A percentile compares a stretch with the other conserved stretches of the same genome.
Evolutionary conservation across 2,329 filamentous ascomycete genomes (phyloP).

Genomic region (Stemphylium beticola): DNA sequence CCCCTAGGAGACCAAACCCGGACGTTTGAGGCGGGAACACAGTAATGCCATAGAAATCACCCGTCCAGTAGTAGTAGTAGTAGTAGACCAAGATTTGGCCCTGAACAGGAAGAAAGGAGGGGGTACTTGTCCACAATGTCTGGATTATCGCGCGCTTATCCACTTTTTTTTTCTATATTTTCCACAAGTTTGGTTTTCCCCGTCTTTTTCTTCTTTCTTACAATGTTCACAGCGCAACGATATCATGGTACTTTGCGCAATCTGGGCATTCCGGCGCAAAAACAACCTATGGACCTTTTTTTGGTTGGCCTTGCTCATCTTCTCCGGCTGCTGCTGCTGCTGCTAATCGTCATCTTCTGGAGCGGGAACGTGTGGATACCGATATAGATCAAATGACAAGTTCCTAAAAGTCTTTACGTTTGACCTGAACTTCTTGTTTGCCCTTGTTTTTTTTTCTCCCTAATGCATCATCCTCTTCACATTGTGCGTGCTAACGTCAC

Average conservation of each 20-base stretch:
- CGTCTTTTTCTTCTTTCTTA: background rate
- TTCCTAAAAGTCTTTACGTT: background rate
- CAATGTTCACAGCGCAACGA: constrained; percentile 1
- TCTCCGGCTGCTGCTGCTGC: background rate
- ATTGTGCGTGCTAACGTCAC: too few relatives aligned
- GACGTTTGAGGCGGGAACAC: background rate
- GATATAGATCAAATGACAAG: background rate
- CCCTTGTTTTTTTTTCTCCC: too few relatives aligned
- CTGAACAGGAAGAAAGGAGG: background rate
- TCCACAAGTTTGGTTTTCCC: background rate
- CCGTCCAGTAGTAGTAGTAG: too few relatives aligned
- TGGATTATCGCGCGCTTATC: background rate
- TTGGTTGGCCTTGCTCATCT: too few relatives aligned
- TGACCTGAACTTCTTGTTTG: too few relatives aligned
- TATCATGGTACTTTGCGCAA: constrained; percentile 1
- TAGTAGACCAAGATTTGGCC: background rate
- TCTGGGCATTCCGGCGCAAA: background rate
- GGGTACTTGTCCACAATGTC: background rate
- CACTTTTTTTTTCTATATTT: background rate
- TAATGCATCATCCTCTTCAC: too few relatives aligned
- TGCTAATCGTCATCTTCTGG: background rate
- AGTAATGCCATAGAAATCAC: too few relatives aligned
- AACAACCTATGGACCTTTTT: background rate
- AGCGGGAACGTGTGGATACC: background rate
- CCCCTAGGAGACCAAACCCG: background rate